Conservation (phyloP, 768 basidiomycete genomes). For the Gymnopilus dilepis region DNA sequence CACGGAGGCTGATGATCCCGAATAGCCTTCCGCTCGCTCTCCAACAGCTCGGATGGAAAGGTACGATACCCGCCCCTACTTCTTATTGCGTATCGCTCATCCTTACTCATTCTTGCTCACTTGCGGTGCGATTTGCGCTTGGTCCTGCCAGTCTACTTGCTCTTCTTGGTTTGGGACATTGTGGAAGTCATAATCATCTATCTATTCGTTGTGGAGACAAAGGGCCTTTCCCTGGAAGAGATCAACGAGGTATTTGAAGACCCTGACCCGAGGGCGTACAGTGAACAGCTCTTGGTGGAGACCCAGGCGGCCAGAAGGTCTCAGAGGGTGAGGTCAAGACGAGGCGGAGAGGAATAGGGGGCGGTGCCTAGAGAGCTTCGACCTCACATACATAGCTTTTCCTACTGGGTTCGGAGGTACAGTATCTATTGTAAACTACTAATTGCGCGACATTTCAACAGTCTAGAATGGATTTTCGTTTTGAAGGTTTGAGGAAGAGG, state of each 20-base stretch:
- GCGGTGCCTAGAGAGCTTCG: neutral
- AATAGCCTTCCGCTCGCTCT: slow-evolving; percentile 52
- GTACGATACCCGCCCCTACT: slow-evolving; percentile 28
- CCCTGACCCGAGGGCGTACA: slow-evolving; percentile 47
- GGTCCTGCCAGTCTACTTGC: slow-evolving; percentile 47
- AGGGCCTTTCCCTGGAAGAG: slow-evolving; percentile 54
- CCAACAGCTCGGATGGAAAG: slow-evolving; percentile 51
- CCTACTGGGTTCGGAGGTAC: neutral
- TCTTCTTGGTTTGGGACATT: slow-evolving; percentile 54
- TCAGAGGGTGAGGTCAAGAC: neutral
- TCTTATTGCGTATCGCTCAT: neutral
- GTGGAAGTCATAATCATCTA: slow-evolving; percentile 53
- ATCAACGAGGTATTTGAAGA: slow-evolving; percentile 52
- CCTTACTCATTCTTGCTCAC: neutral
- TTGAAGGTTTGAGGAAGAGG: neutral
- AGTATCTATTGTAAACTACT: slow-evolving; percentile 3
- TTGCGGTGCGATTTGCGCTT: neutral
- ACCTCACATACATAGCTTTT: neutral
- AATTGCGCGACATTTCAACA: neutral
- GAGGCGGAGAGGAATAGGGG: neutral
- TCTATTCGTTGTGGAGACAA: slow-evolving; percentile 57
- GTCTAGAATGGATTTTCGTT: neutral
- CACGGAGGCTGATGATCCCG: neutral
- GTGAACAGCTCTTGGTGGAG: slow-evolving; percentile 28
- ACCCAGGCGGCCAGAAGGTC: slow-evolving; percentile 17